These are phyloP conservation scores for Chlorella sp. DNA, from an alignment of 139 green algal genomes.

Conservation along the genomic window DNA sequence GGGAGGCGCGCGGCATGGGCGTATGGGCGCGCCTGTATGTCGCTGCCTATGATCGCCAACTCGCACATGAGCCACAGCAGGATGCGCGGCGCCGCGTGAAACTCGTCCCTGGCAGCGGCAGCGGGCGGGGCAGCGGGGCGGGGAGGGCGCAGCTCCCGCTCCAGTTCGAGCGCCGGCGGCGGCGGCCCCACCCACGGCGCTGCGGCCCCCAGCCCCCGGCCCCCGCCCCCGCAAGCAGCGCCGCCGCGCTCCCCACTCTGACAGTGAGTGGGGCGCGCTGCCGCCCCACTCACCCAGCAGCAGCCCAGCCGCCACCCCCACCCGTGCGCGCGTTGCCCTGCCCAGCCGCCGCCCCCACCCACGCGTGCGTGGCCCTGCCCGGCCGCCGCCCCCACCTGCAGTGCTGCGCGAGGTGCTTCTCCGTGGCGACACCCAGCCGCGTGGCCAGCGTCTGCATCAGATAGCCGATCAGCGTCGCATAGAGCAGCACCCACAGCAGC, in stretches of 20 bases:
- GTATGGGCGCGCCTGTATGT: no score
- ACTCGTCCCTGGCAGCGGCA: constrained; percentile 36
- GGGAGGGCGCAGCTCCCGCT: not conserved
- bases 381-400: constrained; percentile 5
- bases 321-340: not conserved
- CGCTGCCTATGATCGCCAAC: constrained; percentile 86
- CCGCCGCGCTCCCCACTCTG: no score
- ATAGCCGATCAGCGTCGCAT: constrained; percentile 13
- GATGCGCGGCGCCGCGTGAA: constrained; percentile 37
- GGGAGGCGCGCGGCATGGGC: no score
- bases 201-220: not conserved
- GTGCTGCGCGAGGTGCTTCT: constrained; percentile 38
- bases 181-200: not conserved
- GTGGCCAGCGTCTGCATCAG: constrained; percentile 31
- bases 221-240: no score
- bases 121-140: not conserved
- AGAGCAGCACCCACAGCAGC: constrained; percentile 48
- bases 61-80: constrained; percentile 86
- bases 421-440: constrained; percentile 43
- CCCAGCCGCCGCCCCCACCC: not conserved
- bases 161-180: not conserved
- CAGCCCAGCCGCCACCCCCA: not conserved
- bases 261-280: not conserved
- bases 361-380: not conserved
- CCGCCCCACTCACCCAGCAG: not conserved